A percentile compares a stretch with the other conserved stretches of the same genome.
Conservation (phyloP, 2,329 filamentous ascomycete species). For the Ascocoryne sarcoides region DNA sequence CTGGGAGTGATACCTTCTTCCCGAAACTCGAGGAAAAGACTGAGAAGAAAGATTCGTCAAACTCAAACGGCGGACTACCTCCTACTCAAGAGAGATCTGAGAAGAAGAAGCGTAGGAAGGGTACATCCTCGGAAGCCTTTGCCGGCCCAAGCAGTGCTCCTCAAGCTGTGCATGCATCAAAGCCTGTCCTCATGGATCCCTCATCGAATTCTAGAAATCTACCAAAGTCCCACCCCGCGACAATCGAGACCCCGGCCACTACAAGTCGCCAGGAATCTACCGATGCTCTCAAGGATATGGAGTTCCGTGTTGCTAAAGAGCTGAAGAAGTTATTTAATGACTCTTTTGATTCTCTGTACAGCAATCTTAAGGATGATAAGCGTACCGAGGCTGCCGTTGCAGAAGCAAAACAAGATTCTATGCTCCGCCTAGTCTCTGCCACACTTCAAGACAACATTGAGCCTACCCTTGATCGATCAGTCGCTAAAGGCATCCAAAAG, state of each 20-base stretch:
- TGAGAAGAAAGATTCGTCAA: conserved; percentile 10
- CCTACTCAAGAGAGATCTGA: conserved; percentile 48
- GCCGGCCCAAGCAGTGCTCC: conserved; percentile 9
- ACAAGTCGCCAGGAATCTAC: conserved; percentile 10
- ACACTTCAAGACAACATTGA: conserved; percentile 65
- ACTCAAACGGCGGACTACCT: conserved; percentile 21
- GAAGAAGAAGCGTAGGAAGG: conserved; percentile 62
- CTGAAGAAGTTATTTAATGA: conserved; percentile 45
- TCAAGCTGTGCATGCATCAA: conserved; percentile 16
- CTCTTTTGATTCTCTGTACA: conserved; percentile 51
- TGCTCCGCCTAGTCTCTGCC: conserved; percentile 58
- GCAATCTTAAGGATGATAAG: conserved; percentile 59
- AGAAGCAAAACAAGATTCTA: conserved; percentile 58
- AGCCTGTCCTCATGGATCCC: conserved; percentile 27
- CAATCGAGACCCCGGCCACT: too few relatives aligned
- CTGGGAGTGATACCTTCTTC: neutral
- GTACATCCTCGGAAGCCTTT: conserved; percentile 28
- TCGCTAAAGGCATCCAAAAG: conserved; percentile 57
- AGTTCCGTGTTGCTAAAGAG: conserved; percentile 33
- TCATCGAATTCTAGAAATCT: conserved; percentile 21
- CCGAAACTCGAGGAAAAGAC: neutral
- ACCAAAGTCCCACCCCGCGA: conserved; percentile 15
- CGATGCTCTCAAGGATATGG: conserved; percentile 8
- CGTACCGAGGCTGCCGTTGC: conserved; percentile 53
- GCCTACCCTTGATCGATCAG: conserved; percentile 34